Evolutionary conservation across 257 asterid genomes (phyloP), one percentile per base, ranked within the genome.

Genomic region (Fraxinus americana): DNA sequence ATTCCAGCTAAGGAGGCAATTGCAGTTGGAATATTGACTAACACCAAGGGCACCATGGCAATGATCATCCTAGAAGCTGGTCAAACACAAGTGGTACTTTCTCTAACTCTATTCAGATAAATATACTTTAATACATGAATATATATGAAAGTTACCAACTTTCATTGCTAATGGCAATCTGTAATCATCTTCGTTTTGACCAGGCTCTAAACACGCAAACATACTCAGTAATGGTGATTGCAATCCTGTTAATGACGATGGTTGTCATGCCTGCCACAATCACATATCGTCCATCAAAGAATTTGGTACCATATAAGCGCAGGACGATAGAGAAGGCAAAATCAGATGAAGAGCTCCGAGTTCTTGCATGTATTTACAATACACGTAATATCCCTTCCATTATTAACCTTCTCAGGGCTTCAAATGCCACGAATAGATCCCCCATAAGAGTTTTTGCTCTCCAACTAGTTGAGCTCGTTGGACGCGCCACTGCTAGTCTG

Each of bases 381-480:
- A 76, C 87, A 1, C 83, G 89, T 16, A 89, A 90, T 36, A 80
- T 90, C 52, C 91, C 92, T 66, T 57, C 91, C 57, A 73, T 92
- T 81, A 89, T 95, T 86, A 86, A 88, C 85, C 90, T 95, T 66
- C 92, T 95, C 70, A 84, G 91, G 83, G 80, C 94, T 17, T 87
- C 97, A 9, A 86, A 91, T 41, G 77, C 97, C 82, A 77, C 86
- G 50, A 50, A 35, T 7, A 79, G 82, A 39, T 82, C 91, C 67
- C 97, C 94, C 2, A 83, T 95, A 76, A 79, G 75, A 11, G 94
- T 90, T 32, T 89, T 83, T 38, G 97, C 89, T 41, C 89, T 93
- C 67, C 98, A 95, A 75, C 84, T 95, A 11, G 89, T 93, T 9
- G 99, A 95, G 90, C 94, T 86, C 5, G 88, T 91, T 30, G 98